Evolutionary conservation across 768 basidiomycete genomes (phyloP).

Genomic region (Mycena galericulata): DNA sequence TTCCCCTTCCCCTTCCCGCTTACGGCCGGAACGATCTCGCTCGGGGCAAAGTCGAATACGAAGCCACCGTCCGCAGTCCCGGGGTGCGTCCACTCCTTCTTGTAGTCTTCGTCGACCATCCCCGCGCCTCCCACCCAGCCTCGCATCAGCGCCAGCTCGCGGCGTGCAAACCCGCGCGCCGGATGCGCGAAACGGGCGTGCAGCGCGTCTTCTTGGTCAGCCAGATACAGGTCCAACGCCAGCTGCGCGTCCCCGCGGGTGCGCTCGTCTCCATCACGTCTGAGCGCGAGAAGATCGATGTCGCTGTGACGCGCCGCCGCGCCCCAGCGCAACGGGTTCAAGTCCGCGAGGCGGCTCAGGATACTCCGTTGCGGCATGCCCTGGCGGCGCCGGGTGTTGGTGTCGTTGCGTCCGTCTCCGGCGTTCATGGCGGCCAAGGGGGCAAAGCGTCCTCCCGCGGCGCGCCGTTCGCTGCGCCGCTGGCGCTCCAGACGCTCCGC

Average conservation of each 20-base stretch:
- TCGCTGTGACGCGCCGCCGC: conserved; percentile 12
- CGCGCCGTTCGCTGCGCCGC: conserved; percentile 24
- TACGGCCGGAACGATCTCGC: conserved; percentile 42
- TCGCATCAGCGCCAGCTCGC: conserved; percentile 27
- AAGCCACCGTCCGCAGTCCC: conserved; percentile 68
- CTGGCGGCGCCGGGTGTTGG: not conserved
- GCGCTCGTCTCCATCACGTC: conserved; percentile 1
- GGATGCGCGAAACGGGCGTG: conserved; percentile 17
- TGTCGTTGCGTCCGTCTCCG: not conserved
- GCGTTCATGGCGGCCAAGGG: conserved; percentile 8
- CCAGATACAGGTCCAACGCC: conserved; percentile 34
- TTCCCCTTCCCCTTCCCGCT: conserved; percentile 26
- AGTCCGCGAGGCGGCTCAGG: conserved; percentile 13
- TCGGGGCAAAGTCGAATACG: conserved; percentile 73
- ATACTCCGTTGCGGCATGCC: not conserved
- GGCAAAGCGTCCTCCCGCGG: conserved; percentile 26
- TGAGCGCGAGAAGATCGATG: conserved; percentile 25
- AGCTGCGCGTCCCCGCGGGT: conserved; percentile 31
- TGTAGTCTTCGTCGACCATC: conserved; percentile 57
- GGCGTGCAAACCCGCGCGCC: conserved; percentile 38
- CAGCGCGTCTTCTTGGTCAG: conserved; percentile 23
- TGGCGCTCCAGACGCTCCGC: conserved; percentile 32
- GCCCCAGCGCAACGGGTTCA: conserved; percentile 28
- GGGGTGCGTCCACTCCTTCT: conserved; percentile 74
- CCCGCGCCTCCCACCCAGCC: conserved; percentile 12